phyloP scores from a whole-genome alignment of 2,329 filamentous ascomycete species.

The Talaromyces albobiverticillius region DNA sequence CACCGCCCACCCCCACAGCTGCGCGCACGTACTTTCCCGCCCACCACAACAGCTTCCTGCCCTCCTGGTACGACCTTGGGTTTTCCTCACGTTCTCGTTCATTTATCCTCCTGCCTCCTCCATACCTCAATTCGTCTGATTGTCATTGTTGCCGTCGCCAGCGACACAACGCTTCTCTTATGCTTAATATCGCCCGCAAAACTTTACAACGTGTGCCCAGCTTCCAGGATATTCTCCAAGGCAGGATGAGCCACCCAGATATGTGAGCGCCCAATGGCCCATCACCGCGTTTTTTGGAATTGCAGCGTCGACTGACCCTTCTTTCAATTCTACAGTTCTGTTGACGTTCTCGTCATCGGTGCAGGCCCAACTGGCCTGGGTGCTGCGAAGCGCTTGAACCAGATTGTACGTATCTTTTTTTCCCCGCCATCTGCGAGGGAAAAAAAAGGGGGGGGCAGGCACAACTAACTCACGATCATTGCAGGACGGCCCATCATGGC shows the following conservation, averaged over 20 bases:
- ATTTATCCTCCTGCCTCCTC: constrained; percentile 7
- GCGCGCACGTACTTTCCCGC: background rate
- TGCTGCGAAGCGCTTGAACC: constrained; percentile 95
- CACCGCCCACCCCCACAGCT: constrained; percentile 15
- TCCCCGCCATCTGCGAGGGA: background rate
- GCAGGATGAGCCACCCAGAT: constrained; percentile 46
- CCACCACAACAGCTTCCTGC: constrained; percentile 9
- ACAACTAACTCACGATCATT: constrained; percentile 22
- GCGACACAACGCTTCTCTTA: constrained; percentile 34
- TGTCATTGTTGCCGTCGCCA: constrained; percentile 23
- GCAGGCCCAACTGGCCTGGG: constrained; percentile 96
- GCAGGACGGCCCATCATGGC: constrained; percentile 88
- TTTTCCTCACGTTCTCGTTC: too few relatives aligned
- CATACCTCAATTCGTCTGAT: constrained; percentile 18
- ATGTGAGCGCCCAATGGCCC: constrained; percentile 32
- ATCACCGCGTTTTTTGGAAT: background rate
- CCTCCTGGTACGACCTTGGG: constrained; percentile 17
- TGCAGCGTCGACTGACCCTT: constrained; percentile 15
- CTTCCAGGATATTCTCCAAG: constrained; percentile 46
- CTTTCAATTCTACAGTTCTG: constrained; percentile 59
- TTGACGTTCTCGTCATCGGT: constrained; percentile 97
- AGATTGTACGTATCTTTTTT: constrained; percentile 66
- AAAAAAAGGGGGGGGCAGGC: background rate
- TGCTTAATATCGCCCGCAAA: constrained; percentile 43
- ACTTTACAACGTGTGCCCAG: constrained; percentile 44